These are phyloP conservation scores for Epichloe baconii DNA, from an alignment of 2,329 filamentous ascomycete species.

Conservation along the genomic window DNA sequence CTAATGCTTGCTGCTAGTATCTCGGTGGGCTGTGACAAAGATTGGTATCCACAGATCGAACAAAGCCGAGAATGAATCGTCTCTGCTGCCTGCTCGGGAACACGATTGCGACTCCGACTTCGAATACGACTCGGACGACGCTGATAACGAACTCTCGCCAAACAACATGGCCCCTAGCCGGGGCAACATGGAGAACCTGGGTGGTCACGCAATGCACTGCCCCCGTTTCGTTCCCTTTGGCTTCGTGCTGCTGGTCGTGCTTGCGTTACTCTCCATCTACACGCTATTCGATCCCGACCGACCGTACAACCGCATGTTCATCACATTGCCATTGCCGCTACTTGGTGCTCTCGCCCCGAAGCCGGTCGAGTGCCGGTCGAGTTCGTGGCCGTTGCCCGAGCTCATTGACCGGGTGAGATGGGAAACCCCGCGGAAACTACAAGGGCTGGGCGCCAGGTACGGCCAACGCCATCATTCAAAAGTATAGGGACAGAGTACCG, in stretches of 20 bases:
- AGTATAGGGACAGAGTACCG: constrained; percentile 14
- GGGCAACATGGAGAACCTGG: constrained; percentile 1
- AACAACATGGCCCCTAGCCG: background rate
- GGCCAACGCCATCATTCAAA: constrained; percentile 12
- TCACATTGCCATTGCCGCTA: constrained; percentile 19
- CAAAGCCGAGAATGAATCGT: constrained; percentile 1
- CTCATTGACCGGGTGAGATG: constrained; percentile 14
- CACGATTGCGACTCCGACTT: constrained; percentile 1
- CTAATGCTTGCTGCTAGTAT: background rate
- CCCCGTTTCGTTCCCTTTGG: constrained; percentile 7
- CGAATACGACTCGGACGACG: constrained; percentile 6
- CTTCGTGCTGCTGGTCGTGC: constrained; percentile 9
- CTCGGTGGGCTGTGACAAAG: constrained; percentile 1
- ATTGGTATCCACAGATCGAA: background rate
- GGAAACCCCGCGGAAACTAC: constrained; percentile 16
- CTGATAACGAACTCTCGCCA: background rate
- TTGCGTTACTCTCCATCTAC: constrained; percentile 11
- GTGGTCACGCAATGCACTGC: constrained; percentile 7
- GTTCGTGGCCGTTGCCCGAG: constrained; percentile 18
- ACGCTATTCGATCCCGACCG: constrained; percentile 16
- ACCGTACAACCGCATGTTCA: constrained; percentile 19
- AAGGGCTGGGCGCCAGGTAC: constrained; percentile 20
- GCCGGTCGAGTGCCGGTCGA: constrained; percentile 15
- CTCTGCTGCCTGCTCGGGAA: constrained; percentile 4
- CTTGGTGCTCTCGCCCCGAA: constrained; percentile 16